Evolutionary conservation across 176 grass and related monocot species (phyloP), one percentile per base, ranked within the genome.

Genomic region (Carex littledalei): DNA sequence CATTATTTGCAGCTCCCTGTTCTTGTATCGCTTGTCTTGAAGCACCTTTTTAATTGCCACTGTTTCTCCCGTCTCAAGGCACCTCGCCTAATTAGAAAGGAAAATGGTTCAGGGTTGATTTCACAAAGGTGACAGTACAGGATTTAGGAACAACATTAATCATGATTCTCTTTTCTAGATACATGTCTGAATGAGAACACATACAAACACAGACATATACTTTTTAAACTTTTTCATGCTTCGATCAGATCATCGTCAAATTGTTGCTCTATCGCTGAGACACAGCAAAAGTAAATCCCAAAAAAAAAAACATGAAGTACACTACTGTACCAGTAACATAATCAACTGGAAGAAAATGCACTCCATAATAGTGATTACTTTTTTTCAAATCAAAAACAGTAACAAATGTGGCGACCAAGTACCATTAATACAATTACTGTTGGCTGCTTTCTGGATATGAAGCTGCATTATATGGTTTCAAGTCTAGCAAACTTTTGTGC

Each of bases 1-100:
- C 92, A 94, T 94, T 43, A 88, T 92, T 85, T 94, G 92, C 84
- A 94, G 58, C 85, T 94, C 92, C 21, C 90, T 84, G 45, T 94
- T 94, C 81, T 94, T 94, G 75, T 94, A 94, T 29, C 90, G 87
- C 67, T 90, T 94, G 86, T 94, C 92, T 81, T 94, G 87, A 89
- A 94, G 87, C 68, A 94, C 92, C 81, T 94, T 94, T 82, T 94
- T 94, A 63, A 94, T 94, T 31, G 92, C 92, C n/a, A 94, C 86
- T 26, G 85, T 91, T 80, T 94, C 92, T 81, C 90, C 90, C 32
- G 92, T 91, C 87, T 94, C 92, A 6, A 91, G 78, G 84, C 92
- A 94, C 81, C 91, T 94, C 61, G 92, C 92, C 92, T 94, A 56
- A 35, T 67, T 79, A 63, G 16, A 13, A 35, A 59, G 84, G 17